These are phyloP conservation scores for Plantago lanceolata DNA, from an alignment of 305 asterid species.

Conservation along the genomic window DNA sequence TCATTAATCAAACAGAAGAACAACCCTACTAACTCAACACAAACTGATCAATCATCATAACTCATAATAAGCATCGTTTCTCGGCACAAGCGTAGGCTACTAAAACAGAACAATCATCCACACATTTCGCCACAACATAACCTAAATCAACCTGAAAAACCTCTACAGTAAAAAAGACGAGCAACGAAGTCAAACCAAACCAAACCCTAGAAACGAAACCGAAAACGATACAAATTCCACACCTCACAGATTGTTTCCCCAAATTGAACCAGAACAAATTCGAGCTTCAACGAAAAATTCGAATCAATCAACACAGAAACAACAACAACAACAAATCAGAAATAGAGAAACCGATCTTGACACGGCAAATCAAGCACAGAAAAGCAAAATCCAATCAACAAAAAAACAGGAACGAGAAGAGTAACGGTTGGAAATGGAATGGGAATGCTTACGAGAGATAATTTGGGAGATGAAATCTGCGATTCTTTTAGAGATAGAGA, in stretches of 20 bases:
- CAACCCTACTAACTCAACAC: no score
- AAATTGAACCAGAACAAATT: slow-evolving; percentile 1
- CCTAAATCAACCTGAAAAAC: background rate
- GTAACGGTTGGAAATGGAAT: background rate
- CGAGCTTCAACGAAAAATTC: background rate
- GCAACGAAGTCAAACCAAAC: slow-evolving; percentile 32
- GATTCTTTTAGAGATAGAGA: slow-evolving; percentile 16
- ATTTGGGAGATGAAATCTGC: slow-evolving; percentile 9
- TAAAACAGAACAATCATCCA: no score
- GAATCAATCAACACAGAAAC: no score
- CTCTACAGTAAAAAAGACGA: slow-evolving; percentile 7
- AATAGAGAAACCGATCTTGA: slow-evolving; percentile 19
- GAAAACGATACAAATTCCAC: slow-evolving; percentile 3
- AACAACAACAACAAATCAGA: slow-evolving; percentile 5
- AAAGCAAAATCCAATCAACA: slow-evolving; percentile 11
- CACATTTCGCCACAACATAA: background rate
- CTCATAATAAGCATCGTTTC: no score
- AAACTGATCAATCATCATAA: no score
- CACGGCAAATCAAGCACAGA: slow-evolving; percentile 5
- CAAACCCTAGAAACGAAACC: slow-evolving; percentile 30
- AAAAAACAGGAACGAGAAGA: slow-evolving; percentile 10
- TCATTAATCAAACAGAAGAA: no score
- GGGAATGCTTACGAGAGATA: slow-evolving; percentile 25
- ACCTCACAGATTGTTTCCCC: slow-evolving; percentile 3
- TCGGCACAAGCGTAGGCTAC: no score